Percentiles rank a stretch among this genome's conserved stretches.
Evolutionary conservation across 805 yeast genomes (phyloP).

Genomic region (Candida boidinii): DNA sequence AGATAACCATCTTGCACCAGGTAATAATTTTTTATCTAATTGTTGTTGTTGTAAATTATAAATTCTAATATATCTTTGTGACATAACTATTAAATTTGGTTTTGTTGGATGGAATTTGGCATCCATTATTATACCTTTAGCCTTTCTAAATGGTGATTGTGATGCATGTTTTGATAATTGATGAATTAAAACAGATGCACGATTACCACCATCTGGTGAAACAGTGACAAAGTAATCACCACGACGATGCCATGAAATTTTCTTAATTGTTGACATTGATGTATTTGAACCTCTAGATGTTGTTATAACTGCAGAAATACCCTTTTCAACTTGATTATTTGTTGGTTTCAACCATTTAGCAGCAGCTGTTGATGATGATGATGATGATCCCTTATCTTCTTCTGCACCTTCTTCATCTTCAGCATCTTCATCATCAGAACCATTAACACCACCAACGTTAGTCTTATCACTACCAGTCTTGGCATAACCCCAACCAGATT

Average conservation of each 20-base stretch:
- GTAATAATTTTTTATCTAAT: slow-evolving; percentile 74
- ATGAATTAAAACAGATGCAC: slow-evolving; percentile 81
- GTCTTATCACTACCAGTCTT: slow-evolving; percentile 23
- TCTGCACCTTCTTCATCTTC: slow-evolving; percentile 20
- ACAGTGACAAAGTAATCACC: slow-evolving; percentile 96
- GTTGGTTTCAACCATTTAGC: slow-evolving; percentile 83
- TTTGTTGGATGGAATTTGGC: slow-evolving; percentile 95
- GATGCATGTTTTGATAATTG: slow-evolving; percentile 91
- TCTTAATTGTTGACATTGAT: slow-evolving; percentile 59
- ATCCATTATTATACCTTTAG: slow-evolving; percentile 91
- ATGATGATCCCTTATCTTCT: slow-evolving; percentile 8
- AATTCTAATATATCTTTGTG: slow-evolving; percentile 86
- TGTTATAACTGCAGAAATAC: slow-evolving; percentile 67
- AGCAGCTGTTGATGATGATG: slow-evolving; percentile 32
- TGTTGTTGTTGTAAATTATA: slow-evolving; percentile 86
- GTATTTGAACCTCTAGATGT: slow-evolving; percentile 27
- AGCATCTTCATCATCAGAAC: slow-evolving; percentile 32
- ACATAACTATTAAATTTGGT: slow-evolving; percentile 88
- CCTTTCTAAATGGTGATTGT: slow-evolving; percentile 89
- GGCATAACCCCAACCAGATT: slow-evolving; percentile 87
- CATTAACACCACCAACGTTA: slow-evolving; percentile 23
- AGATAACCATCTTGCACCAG: slow-evolving; percentile 95
- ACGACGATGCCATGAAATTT: slow-evolving; percentile 89
- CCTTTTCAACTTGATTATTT: slow-evolving; percentile 46
- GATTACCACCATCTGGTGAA: slow-evolving; percentile 85